Evolutionary conservation across 305 asterid genomes (phyloP), one percentile per base, ranked within the genome.

Genomic region (Fraxinus paxiana): DNA sequence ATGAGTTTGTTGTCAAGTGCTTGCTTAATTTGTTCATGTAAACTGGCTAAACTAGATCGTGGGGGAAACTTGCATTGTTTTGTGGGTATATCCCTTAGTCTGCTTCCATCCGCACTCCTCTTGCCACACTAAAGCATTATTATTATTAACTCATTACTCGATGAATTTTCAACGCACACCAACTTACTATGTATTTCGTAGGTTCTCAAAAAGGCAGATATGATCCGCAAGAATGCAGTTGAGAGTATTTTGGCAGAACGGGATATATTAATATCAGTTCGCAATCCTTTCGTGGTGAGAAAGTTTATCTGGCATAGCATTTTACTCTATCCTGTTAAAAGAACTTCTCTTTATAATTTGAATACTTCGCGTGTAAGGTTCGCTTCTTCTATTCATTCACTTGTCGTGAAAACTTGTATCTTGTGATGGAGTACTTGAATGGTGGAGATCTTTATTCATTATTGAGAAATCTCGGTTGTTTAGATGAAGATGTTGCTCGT

Each of bases 241-340:
- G 98, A 96, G 92, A 96, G 99, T 90, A 96, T 96, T 80, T 88
- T 96, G 88, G 99, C 99, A 30, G 99, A 96, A 84, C 98, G 99
- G 43, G 96, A 96, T 89, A 96, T 96, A 84, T 89, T 96, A 80
- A 96, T 96, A 83, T 92, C 98, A 82, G 99, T 96, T 65, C 98
- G 98, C 88, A 94, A 96, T 89, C 98, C 98, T 81, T 96, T 96
- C 88, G 99, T 96, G 98, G 99, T 96, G 91, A 87, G 99, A 86
- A 84, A 84, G 79, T 77, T 83, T 79, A 84, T 75, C 84, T 77
- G 84, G 67, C 51, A 77, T 6, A 83, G 73, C 75, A 67, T 77
- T 69, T 86, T 37, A 28, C 79, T 70, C 26, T 83, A 24, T 80
- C 41, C 77, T 56, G 73, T 34, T 79, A 63, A 76, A 69, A 79